Base-by-base conservation (phyloP, 306 rosid species). In the Lathyrus tuberosus region DNA sequence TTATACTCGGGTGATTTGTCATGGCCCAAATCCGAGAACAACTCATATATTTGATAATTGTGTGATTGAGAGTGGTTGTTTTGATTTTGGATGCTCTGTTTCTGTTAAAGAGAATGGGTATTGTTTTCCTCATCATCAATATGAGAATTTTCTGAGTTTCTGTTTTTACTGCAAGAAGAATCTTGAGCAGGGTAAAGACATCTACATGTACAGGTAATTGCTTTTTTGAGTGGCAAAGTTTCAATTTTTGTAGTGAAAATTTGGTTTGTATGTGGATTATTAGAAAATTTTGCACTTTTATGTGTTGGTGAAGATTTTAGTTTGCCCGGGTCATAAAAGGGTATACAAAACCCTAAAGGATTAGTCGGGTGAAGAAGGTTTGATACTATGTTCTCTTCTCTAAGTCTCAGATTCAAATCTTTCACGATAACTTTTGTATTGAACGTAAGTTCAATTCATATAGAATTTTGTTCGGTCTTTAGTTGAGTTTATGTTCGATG, bases 191-290 rank as follows among this genome's bases (percentile, higher is more conserved):
- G 98, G 92, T 18, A 76, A 83, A 35, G 98, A 94, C 80, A 94
- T 90, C 70, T 94, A 81, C 92, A 94, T 94, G 86, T 94, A 90
- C 89, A 94, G 97, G 98, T 94, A 73, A 57, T 78, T 20, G 3
- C 13, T 41, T 18, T 8, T 18, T 5, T 18, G 1, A 62, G 12
- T 15, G 31, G 4, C 7, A 22, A 22, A 53, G 3, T 62, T 40
- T 46, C 7, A 15, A 10, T 47, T 37, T 58, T 67, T 65, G 46
- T 70, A 14, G 14, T 76, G 18, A 18, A 22, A 33, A 22, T 4
- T 58, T 72, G 49, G 17, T 58, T 68, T 5, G 53, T 24, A 33
- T 15, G 66, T 46, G 24, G 17, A 49, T 72, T 28, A 8, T 8
- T 6, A 5, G 65, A 16, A 38, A 30, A 43, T n/a, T 64, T 43